Base-by-base conservation (phyloP, 352 stramenopile genomes). In the Pilasporangium apinafurcum region DNA sequence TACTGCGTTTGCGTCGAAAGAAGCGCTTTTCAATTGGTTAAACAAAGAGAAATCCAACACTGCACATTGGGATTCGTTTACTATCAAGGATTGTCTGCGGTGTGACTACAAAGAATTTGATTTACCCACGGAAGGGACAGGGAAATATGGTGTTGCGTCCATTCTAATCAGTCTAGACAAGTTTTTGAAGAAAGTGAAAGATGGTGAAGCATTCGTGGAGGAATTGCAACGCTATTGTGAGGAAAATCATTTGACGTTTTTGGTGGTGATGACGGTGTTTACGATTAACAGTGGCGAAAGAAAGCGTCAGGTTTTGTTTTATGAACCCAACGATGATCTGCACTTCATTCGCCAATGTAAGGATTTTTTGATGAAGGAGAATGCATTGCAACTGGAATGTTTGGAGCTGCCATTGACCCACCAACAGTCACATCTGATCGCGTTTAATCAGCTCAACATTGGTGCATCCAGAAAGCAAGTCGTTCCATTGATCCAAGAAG, bases 101-200 rank as follows among this genome's bases (percentile, higher is more conserved):
- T 83, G 75, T 56, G 80, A 92, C 57, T 86, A 86, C 64, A 92
- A 92, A 39, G 72, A 90, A 53, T 90, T 90, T 22, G 37, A 54
- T 16, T 65, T 63, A 33, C 33, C 49, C 1, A 36, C 37, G 28
- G 20, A 20, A 4, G 24, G 1, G 4, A 27, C 37, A 31, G 18
- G 36, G 17, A 61, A 66, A 24, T 72, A 80, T 29, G 77, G 76
- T 4, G 78, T 86, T 17, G 86, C 72, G 35, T 51, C 72, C 1
- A 59, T 92, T 25, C 52, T 89, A 14, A 70, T 92, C 30, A 57
- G 73, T 29, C 41, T 92, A 21, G 47, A 57, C 3, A 21, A 47
- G 5, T 83, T 92, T 37, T 59, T 76, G 5, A 37, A 30, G 25
- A 89, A 88, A 57, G 49, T 56, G 1, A 21, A 45, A 28, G 46